Percentiles rank a stretch among this genome's conserved stretches.
Evolutionary conservation across 1,284 basidiomycete genomes (phyloP).

Genomic region (Cutaneotrichosporon arboriforme): DNA sequence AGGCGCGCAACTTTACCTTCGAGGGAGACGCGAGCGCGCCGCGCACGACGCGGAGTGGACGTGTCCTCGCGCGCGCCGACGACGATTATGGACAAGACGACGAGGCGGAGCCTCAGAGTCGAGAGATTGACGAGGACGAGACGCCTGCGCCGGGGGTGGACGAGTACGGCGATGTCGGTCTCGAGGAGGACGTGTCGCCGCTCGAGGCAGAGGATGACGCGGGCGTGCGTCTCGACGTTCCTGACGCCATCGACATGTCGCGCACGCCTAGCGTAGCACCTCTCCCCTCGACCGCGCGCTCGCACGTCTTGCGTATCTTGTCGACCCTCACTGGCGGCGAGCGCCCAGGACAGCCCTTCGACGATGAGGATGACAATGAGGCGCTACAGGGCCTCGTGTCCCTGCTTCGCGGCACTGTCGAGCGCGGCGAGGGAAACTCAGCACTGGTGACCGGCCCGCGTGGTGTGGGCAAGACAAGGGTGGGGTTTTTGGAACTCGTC

Average conservation of each 20-base stretch:
- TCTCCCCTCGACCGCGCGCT: constrained; percentile 17
- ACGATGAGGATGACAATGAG: constrained; percentile 41
- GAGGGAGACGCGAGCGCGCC: constrained; percentile 43
- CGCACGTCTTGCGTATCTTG: constrained; percentile 27
- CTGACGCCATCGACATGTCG: background rate
- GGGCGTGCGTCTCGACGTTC: background rate
- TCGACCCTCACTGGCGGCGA: constrained; percentile 27
- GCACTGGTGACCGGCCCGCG: constrained; percentile 75
- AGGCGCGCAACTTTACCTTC: constrained; percentile 46
- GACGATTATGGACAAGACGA: constrained; percentile 25
- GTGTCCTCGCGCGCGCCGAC: constrained; percentile 20
- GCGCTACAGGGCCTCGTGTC: constrained; percentile 51
- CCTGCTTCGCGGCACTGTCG: constrained; percentile 65
- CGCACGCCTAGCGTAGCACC: background rate
- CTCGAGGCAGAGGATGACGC: constrained; percentile 2
- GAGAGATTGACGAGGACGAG: background rate
- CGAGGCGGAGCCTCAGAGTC: background rate
- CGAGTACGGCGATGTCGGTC: background rate
- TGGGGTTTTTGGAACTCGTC: too few species aligned
- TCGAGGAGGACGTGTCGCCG: constrained; percentile 7
- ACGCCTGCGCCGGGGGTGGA: background rate
- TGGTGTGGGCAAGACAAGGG: constrained; percentile 76
- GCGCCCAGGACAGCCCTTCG: constrained; percentile 23
- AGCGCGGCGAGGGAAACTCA: constrained; percentile 80
- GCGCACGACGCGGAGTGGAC: constrained; percentile 39